These are phyloP conservation scores for Colletotrichum tropicicola DNA, from an alignment of 2,329 filamentous ascomycete species.

Conservation along the genomic window DNA sequence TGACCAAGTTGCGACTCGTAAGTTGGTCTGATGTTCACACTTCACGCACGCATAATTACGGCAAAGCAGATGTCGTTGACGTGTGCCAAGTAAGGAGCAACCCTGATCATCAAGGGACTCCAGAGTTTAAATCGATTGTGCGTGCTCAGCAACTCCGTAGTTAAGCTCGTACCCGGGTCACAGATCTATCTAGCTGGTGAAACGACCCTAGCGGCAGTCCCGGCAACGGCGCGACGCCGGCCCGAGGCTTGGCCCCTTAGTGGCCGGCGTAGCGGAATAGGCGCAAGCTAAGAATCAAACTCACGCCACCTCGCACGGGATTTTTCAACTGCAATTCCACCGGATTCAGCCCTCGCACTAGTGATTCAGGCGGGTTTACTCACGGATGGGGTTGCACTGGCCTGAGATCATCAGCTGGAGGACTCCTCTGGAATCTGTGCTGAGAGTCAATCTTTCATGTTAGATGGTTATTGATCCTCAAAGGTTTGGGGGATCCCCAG, in stretches of 20 bases:
- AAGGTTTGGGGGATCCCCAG: neutral
- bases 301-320: conserved; percentile 10
- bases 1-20: too few relatives aligned
- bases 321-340: too few relatives aligned
- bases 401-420: neutral
- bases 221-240: neutral
- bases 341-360: neutral
- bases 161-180: neutral
- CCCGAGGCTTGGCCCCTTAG: neutral
- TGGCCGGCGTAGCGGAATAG: neutral
- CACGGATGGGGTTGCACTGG: conserved; percentile 1
- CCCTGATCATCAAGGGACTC: neutral
- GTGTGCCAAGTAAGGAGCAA: neutral
- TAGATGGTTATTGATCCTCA: neutral
- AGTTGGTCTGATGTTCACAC: too few relatives aligned
- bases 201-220: neutral
- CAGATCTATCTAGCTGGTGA: neutral
- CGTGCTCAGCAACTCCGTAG: neutral
- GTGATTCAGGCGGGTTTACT: neutral
- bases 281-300: neutral
- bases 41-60: too few relatives aligned
- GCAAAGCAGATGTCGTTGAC: neutral
- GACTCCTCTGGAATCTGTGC: neutral
- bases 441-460: neutral
- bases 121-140: neutral